Conservation (phyloP, 106 monocot genomes). For the Dendrobium catenatum region DNA sequence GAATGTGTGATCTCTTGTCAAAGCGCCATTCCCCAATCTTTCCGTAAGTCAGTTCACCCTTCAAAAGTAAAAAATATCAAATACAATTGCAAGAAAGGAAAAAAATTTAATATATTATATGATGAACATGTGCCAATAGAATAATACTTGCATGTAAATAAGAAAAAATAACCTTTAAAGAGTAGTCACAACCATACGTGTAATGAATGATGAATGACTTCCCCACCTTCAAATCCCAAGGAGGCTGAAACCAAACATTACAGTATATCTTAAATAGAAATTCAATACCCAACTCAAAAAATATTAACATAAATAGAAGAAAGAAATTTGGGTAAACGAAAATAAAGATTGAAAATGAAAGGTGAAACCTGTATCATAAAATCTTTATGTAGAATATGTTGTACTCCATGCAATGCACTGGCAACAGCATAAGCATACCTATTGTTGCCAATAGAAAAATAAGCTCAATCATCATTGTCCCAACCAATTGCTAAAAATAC, state of each 20-base stretch:
- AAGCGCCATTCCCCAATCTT: conserved; percentile 96
- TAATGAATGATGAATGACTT: conserved; percentile 45
- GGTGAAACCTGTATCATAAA: conserved; percentile 28
- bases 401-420: conserved; percentile 26
- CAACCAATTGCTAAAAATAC: neutral
- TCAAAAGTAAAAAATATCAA: neutral
- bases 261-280: neutral
- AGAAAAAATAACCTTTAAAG: conserved; percentile 14
- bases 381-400: conserved; percentile 31
- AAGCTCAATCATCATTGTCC: neutral
- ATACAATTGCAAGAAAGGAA: neutral
- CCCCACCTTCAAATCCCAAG: conserved; percentile 40
- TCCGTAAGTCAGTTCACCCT: conserved; percentile 95
- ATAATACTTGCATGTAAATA: neutral
- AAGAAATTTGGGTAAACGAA: neutral
- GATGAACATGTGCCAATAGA: neutral
- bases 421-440: conserved; percentile 30
- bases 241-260: conserved; percentile 25
- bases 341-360: neutral
- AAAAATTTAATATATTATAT: neutral
- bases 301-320: neutral
- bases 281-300: neutral
- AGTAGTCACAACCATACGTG: conserved; percentile 47
- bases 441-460: neutral
- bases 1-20: conserved; percentile 93